phyloP scores from a whole-genome alignment of 768 basidiomycete genomes.

The Paxillus involutus region DNA sequence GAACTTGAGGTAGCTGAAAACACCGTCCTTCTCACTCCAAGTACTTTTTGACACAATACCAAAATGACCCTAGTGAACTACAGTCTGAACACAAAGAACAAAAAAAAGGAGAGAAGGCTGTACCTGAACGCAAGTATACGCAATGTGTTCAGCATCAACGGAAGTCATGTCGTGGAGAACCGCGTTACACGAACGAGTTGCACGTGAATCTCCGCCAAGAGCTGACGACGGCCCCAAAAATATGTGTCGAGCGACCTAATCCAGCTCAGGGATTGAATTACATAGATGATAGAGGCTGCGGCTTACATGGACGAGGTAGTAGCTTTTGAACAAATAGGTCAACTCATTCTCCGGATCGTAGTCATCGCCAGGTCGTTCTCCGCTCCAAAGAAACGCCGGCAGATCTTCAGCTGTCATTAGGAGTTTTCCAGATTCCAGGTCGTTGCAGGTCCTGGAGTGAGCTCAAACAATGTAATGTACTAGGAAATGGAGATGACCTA shows the following conservation, averaged over 20 bases:
- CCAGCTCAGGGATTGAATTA: neutral
- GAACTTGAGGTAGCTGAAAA: neutral
- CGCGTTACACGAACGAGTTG: conserved; percentile 2
- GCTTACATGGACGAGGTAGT: neutral
- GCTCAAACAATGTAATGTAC: neutral
- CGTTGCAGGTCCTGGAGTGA: neutral
- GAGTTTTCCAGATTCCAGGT: neutral
- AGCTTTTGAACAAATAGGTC: neutral
- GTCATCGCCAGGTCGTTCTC: conserved; percentile 1
- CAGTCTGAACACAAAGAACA: neutral
- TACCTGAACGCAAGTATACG: conserved; percentile 12
- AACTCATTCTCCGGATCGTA: neutral
- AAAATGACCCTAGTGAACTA: neutral
- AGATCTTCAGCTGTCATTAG: neutral
- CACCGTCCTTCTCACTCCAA: conserved; percentile 1
- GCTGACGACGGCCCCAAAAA: conserved; percentile 1
- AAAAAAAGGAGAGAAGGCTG: neutral
- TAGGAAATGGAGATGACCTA: neutral
- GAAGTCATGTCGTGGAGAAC: conserved; percentile 9
- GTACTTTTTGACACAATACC: neutral
- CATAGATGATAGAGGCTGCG: neutral
- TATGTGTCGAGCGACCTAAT: conserved; percentile 4
- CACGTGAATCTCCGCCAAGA: neutral
- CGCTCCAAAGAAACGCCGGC: conserved; percentile 3
- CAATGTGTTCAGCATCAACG: conserved; percentile 6